Evolutionary conservation across 1,284 basidiomycete species (phyloP), one percentile per base, ranked within the genome.

Genomic region (Heliocybe sulcata): DNA sequence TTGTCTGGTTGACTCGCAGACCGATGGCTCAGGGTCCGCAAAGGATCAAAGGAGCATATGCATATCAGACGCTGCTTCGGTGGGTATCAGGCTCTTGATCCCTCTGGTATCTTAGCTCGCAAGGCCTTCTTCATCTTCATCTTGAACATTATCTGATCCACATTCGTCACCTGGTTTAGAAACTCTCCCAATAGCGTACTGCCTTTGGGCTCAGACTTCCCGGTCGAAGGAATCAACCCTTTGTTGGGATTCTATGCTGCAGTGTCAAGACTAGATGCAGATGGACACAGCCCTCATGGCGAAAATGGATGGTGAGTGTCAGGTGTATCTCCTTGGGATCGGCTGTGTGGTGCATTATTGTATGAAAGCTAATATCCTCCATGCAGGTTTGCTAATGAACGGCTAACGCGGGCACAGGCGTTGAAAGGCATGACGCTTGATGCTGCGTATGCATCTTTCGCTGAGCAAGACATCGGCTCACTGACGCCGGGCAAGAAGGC

Each of bases 141-240:
- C 35, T 11, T 38, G 22, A 53, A 58, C 25, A 23, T 45, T 31
- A 52, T 54, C 60, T 60, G 38, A 55, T 31, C 4, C 29, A 31
- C 29, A 4, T 6, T 31, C 12, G 29, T 12, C 29, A 31, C 29
- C 29, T 31, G 54, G 9, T 31, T 23, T 56, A 81, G 77, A 58
- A 63, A 65, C 6, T 85, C 85, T 22, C 70, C 65, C 11, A 73
- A 75, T 16, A 70, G 76, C 1, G 75, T 85, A 11, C 77, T 94
- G 2, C 85, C 90, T 0, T 75, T 96, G 0, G 94, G 94, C 10
- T 92, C 91, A 1, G 94, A 97, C 68, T 96, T 96, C 69, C 94
- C 94, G 1, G 86, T 98, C 1, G 93, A 95, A 68, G 77, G 79
- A 16, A 85, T 91, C 54, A 88, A 90, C 61, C 90, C 90, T 0